Conservation (phyloP, 2,329 filamentous ascomycete species). For the Beauveria brongniartii region DNA sequence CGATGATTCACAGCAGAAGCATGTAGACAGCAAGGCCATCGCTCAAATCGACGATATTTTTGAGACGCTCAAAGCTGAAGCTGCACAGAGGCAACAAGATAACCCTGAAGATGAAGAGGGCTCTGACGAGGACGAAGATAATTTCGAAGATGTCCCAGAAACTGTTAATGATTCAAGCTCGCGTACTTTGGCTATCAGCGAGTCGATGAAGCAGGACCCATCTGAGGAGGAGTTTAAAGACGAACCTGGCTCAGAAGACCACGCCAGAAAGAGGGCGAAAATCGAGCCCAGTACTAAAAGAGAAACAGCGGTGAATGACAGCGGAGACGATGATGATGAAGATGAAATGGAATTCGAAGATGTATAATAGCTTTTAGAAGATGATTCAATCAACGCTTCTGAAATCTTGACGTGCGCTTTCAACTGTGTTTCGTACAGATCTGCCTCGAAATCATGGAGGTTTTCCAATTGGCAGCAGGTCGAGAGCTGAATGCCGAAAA, state of each 20-base stretch:
- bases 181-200: constrained; percentile 23
- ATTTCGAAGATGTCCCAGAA: constrained; percentile 44
- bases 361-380: constrained; percentile 24
- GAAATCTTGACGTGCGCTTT: no score
- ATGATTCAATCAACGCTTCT: no score
- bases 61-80: constrained; percentile 54
- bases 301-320: constrained; percentile 36
- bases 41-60: constrained; percentile 60
- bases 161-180: constrained; percentile 23
- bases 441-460: background rate
- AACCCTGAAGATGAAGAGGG: constrained; percentile 26
- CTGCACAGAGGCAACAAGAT: constrained; percentile 31
- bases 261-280: constrained; percentile 53
- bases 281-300: constrained; percentile 44
- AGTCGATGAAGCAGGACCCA: constrained; percentile 26
- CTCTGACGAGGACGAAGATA: constrained; percentile 35
- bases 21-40: constrained; percentile 42
- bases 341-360: constrained; percentile 54
- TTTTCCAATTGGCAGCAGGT: background rate
- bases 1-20: constrained; percentile 30
- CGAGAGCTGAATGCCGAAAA: background rate
- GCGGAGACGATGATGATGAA: constrained; percentile 42
- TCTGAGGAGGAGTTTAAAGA: constrained; percentile 20
- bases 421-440: no score
- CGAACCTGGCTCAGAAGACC: constrained; percentile 30